Conservation (phyloP, 192 early-diverging fungal genomes). For the Oehlia diaphana region DNA sequence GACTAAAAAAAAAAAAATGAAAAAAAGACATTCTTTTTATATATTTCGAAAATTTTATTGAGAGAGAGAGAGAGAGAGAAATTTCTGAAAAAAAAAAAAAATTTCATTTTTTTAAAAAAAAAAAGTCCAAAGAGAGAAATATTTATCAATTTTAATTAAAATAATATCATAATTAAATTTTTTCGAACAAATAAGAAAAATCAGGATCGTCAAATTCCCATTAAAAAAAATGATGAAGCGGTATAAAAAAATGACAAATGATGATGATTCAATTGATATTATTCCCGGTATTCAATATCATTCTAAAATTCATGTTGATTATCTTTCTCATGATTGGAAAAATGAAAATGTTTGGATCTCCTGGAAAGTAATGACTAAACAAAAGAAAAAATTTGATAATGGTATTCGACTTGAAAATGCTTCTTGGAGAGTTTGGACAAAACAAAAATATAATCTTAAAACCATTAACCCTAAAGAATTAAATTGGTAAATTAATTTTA, state of each 20-base stretch:
- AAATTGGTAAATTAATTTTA: conserved; percentile 45
- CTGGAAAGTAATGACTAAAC: conserved; percentile 64
- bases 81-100: no score
- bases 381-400: conserved; percentile 60
- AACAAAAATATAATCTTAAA: conserved; percentile 54
- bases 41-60: no score
- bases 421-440: conserved; percentile 67
- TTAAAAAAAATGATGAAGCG: not conserved
- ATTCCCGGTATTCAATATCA: not conserved
- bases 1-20: no score
- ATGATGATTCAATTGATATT: conserved; percentile 16
- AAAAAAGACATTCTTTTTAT: no score
- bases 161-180: no score
- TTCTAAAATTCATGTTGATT: conserved; percentile 44
- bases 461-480: conserved; percentile 55
- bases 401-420: conserved; percentile 65
- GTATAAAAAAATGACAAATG: not conserved
- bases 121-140: no score
- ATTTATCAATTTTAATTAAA: no score
- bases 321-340: conserved; percentile 55
- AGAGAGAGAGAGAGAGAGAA: no score
- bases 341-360: conserved; percentile 62
- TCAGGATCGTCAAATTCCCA: no score
- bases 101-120: no score
- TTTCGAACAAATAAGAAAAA: no score